Evolutionary conservation across 768 basidiomycete species (phyloP), one percentile per base, ranked within the genome.

Genomic region (Psilocybe subaeruginosa): DNA sequence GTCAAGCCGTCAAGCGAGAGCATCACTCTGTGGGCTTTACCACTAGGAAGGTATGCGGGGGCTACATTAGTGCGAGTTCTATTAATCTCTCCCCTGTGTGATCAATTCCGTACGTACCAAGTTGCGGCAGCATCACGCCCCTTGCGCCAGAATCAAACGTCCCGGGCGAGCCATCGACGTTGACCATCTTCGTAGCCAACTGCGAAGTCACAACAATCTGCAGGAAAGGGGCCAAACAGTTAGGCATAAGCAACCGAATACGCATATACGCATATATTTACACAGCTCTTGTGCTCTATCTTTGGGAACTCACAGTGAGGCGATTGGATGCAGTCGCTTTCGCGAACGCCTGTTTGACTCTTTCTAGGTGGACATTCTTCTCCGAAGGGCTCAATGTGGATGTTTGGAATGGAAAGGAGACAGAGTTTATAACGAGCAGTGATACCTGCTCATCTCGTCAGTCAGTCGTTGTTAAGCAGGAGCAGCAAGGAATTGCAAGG

Each of bases 391-490:
- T 68, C 31, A 88, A 66, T 43, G 76, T 70, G 1, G 80, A 70
- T 17, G 76, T 72, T 69, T 91, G 89, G 61, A 92, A 88, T 2
- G 85, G 85, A 66, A 85, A 89, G 23, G 85, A 86, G 30, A 92
- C 77, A 2, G 87, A 89, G 68, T 84, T 86, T 48, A 92, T 72
- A 29, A 90, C 82, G 9, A 93, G 78, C 14, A 92, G 76, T 1
- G 82, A 78, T 37, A 79, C 78, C 90, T 90, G 31, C 8, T n/a
- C 39, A 49, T 23, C 23, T 23, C 23, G 2, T 23, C 23, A 23
- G 23, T 23, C 23, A 23, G 23, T 23, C 23, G 23, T 23, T 23
- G 23, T 23, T 23, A 23, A 23, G 23, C 0, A 23, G 23, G 23
- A 23, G 23, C 23, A 23, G 23, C 23, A 23, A 23, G 23, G 23